A percentile compares a stretch with the other conserved stretches of the same genome.
Evolutionary conservation across 2,329 filamentous ascomycete species (phyloP).

Genomic region (Talaromyces sp.): DNA sequence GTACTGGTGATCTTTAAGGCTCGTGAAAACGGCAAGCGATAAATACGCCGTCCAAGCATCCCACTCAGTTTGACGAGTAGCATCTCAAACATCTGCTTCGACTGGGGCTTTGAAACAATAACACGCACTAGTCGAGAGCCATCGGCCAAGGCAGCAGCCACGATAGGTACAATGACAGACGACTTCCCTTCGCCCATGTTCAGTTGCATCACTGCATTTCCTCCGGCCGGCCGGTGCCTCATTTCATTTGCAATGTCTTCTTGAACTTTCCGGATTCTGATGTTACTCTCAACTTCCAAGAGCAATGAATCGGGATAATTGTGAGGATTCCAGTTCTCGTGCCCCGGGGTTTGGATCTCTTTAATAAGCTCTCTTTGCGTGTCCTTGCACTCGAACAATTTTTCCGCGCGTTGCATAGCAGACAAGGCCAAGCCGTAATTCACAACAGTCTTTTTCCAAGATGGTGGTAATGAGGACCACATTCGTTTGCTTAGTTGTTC

Average conservation of each 20-base stretch:
- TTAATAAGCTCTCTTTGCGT: background rate
- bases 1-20: constrained; percentile 30
- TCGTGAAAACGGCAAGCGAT: constrained; percentile 48
- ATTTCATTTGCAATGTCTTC: constrained; percentile 55
- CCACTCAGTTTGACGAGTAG: constrained; percentile 42
- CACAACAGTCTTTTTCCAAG: background rate
- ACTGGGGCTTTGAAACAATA: constrained; percentile 57
- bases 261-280: constrained; percentile 59
- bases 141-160: constrained; percentile 52
- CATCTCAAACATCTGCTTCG: constrained; percentile 50
- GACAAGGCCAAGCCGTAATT: background rate
- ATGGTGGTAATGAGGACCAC: background rate
- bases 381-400: background rate
- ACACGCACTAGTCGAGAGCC: constrained; percentile 49
- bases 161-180: constrained; percentile 63
- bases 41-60: constrained; percentile 39
- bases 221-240: constrained; percentile 31
- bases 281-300: constrained; percentile 58
- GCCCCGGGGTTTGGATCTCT: constrained; percentile 43
- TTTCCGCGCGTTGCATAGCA: background rate
- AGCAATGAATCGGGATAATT: constrained; percentile 57
- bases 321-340: constrained; percentile 50
- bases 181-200: constrained; percentile 71
- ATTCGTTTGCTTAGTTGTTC: background rate
- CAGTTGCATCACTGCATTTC: constrained; percentile 57